A percentile compares a stretch with the other conserved stretches of the same genome.
Conservation (phyloP, 345 rosid species). For the Microcos paniculata region DNA sequence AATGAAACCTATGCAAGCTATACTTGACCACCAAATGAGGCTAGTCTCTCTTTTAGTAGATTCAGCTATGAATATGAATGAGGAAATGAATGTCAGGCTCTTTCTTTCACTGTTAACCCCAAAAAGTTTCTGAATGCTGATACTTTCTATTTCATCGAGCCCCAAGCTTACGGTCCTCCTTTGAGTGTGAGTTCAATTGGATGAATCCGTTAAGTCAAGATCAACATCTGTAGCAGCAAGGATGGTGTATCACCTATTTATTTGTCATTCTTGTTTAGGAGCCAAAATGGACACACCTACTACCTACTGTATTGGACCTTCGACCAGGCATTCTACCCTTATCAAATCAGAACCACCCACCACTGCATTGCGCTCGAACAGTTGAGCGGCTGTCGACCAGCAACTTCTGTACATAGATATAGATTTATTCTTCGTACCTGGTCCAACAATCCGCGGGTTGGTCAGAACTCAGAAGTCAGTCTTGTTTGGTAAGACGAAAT, state of each 20-base stretch:
- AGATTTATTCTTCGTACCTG: slow-evolving; percentile 11
- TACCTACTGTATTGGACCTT: slow-evolving; percentile 13
- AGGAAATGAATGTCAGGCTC: background rate
- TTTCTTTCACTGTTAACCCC: background rate
- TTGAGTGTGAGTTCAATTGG: too few species aligned
- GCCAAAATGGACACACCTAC: background rate
- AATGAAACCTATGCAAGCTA: too few species aligned
- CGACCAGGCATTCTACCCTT: slow-evolving; percentile 16
- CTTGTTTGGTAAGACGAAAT: background rate
- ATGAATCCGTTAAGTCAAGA: too few species aligned
- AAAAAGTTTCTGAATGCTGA: too few species aligned
- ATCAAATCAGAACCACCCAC: slow-evolving; percentile 7
- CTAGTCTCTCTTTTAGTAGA: background rate
- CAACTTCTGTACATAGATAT: background rate
- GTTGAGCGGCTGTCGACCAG: slow-evolving; percentile 9
- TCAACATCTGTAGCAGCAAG: too few species aligned
- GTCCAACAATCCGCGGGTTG: slow-evolving; percentile 4
- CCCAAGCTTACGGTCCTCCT: too few species aligned
- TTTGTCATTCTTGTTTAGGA: slow-evolving; percentile 6
- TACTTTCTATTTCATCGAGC: too few species aligned
- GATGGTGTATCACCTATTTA: too few species aligned
- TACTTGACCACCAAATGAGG: background rate
- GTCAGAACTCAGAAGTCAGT: slow-evolving; percentile 10
- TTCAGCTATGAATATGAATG: background rate
- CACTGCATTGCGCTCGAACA: slow-evolving; percentile 10